phyloP scores from a whole-genome alignment of 164 flowering plant genomes.

The Aristolochia fimbriata region DNA sequence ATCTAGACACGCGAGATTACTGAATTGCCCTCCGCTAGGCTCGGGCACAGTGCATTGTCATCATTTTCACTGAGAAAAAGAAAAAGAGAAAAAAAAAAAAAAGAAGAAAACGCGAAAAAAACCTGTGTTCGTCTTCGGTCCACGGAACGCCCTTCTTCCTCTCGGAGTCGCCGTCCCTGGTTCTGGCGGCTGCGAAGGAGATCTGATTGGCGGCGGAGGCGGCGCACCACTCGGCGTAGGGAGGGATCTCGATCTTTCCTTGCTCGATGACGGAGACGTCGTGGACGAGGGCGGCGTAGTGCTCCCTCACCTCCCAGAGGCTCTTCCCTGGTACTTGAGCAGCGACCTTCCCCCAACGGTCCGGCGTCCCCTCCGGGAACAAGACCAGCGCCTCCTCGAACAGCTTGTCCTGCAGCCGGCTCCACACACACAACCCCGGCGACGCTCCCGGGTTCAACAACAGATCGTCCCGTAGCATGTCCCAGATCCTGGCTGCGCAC shows the following conservation, averaged over 20 bases:
- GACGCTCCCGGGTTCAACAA: background rate
- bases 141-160: conserved; percentile 73
- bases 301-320: conserved; percentile 32
- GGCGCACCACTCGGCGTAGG: conserved; percentile 29
- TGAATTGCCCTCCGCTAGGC: background rate
- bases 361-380: conserved; percentile 28
- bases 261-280: conserved; percentile 54
- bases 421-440: conserved; percentile 22
- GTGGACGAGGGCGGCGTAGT: conserved; percentile 39
- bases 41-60: too few relatives aligned
- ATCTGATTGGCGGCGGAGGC: conserved; percentile 20
- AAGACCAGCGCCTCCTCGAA: conserved; percentile 51
- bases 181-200: conserved; percentile 23
- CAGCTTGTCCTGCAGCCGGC: conserved; percentile 40
- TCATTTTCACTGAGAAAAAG: too few relatives aligned
- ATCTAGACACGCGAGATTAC: background rate
- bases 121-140: conserved; percentile 79
- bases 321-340: conserved; percentile 37
- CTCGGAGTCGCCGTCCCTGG: conserved; percentile 25
- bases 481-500: too few relatives aligned
- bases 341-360: conserved; percentile 58
- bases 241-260: conserved; percentile 44
- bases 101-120: background rate
- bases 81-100: too few relatives aligned
- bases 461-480: conserved; percentile 10